Conservation (phyloP, 2,329 filamentous ascomycete species). For the Tolypocladium pustulatum region DNA sequence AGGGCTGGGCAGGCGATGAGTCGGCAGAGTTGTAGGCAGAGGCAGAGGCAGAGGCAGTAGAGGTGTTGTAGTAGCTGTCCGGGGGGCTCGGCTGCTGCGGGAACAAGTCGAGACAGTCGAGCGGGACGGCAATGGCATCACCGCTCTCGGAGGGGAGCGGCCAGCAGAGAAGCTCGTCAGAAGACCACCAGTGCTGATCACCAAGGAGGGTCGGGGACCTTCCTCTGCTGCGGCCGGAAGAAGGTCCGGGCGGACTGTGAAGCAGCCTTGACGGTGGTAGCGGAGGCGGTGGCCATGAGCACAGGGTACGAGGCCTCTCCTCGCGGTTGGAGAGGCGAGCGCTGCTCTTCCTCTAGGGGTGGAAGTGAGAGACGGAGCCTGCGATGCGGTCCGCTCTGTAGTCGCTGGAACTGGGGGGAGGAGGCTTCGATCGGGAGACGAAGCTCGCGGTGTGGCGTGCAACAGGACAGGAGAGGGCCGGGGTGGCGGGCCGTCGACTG, state of each 20-base stretch:
- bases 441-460: neutral
- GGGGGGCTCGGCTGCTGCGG: neutral
- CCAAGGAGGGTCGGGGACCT: conserved; percentile 7
- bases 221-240: conserved; percentile 9
- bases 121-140: neutral
- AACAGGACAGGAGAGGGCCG: neutral
- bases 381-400: neutral
- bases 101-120: neutral
- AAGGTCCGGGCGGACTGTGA: neutral
- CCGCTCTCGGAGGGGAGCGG: neutral
- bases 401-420: neutral
- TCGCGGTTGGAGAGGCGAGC: conserved; percentile 3
- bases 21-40: neutral
- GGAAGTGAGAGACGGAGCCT: neutral
- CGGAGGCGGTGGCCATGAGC: conserved; percentile 7
- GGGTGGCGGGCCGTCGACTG: neutral
- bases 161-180: conserved; percentile 1
- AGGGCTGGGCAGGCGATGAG: neutral
- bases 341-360: neutral
- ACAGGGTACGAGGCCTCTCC: conserved; percentile 12
- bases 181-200: conserved; percentile 2
- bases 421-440: neutral
- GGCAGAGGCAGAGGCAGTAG: neutral
- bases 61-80: neutral
- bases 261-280: conserved; percentile 2